phyloP scores from a whole-genome alignment of 768 basidiomycete genomes.

The Rickenella mellea region DNA sequence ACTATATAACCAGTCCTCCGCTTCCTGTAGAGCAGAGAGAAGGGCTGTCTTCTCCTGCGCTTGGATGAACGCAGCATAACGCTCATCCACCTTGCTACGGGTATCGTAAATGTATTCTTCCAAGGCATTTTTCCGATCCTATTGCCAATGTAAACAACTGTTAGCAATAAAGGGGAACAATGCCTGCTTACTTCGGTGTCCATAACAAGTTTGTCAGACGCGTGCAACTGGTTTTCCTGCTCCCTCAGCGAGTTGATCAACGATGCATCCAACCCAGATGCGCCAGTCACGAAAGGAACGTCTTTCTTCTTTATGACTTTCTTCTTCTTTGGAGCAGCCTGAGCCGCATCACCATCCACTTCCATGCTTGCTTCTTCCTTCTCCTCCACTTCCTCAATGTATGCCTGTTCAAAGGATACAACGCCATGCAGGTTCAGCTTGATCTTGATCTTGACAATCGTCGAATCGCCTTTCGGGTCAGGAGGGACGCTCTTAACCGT shows the following conservation, averaged over 20 bases:
- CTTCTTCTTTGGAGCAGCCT: slow-evolving; percentile 70
- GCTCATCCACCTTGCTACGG: slow-evolving; percentile 84
- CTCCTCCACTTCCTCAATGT: slow-evolving; percentile 77
- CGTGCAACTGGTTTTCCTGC: slow-evolving; percentile 81
- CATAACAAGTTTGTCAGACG: slow-evolving; percentile 89
- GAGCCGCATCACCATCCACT: slow-evolving; percentile 42
- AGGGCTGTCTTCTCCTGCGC: slow-evolving; percentile 71
- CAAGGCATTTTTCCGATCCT: slow-evolving; percentile 97
- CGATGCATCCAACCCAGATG: slow-evolving; percentile 54
- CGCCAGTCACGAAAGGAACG: slow-evolving; percentile 59
- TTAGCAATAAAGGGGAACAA: slow-evolving; percentile 3
- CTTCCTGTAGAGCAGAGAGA: slow-evolving; percentile 55
- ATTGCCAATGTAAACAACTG: background rate
- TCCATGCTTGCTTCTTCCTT: slow-evolving; percentile 71
- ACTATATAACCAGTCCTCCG: slow-evolving; percentile 96
- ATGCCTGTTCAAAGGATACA: slow-evolving; percentile 78
- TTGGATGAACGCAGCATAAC: slow-evolving; percentile 70
- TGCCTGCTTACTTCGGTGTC: slow-evolving; percentile 78
- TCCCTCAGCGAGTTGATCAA: slow-evolving; percentile 62
- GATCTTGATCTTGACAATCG: slow-evolving; percentile 85
- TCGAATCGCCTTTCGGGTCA: slow-evolving; percentile 59
- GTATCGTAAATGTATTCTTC: slow-evolving; percentile 99
- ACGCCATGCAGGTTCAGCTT: slow-evolving; percentile 81
- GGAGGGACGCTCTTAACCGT: slow-evolving; percentile 67
- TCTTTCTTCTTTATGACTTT: slow-evolving; percentile 77